These are phyloP conservation scores for Russula emetica DNA, from an alignment of 768 basidiomycete genomes.

Conservation along the genomic window DNA sequence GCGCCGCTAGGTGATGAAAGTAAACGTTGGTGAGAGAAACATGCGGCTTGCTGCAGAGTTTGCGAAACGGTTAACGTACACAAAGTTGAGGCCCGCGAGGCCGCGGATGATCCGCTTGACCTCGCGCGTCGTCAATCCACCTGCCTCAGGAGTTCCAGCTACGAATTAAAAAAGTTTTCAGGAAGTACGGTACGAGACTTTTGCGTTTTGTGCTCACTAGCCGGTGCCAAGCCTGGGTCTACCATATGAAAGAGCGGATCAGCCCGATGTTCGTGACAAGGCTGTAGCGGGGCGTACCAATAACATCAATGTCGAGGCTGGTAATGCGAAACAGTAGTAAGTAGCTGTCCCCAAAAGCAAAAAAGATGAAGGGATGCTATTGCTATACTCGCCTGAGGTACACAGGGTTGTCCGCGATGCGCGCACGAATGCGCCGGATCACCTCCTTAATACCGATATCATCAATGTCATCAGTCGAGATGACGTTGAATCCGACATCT, in stretches of 20 bases:
- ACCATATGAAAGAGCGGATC: not conserved
- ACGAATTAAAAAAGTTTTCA: not conserved
- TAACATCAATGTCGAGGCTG: slow-evolving; percentile 63
- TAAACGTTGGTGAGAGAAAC: not conserved
- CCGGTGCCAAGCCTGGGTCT: slow-evolving; percentile 73
- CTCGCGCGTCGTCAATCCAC: slow-evolving; percentile 82
- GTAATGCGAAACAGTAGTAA: not conserved
- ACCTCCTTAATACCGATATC: slow-evolving; percentile 70
- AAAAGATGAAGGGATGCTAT: too few relatives aligned
- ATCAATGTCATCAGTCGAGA: slow-evolving; percentile 78
- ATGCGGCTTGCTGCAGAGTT: not conserved
- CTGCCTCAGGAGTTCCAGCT: slow-evolving; percentile 83
- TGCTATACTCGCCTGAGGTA: slow-evolving; percentile 53
- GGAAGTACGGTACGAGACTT: not conserved
- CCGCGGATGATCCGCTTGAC: slow-evolving; percentile 78
- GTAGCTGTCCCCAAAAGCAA: not conserved
- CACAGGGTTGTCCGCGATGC: slow-evolving; percentile 39
- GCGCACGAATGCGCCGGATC: not conserved
- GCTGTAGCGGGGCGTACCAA: too few relatives aligned
- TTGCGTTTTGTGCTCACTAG: slow-evolving; percentile 28
- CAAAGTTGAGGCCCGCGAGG: slow-evolving; percentile 71
- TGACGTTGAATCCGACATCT: slow-evolving; percentile 68
- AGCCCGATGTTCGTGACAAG: too few relatives aligned
- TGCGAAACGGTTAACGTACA: slow-evolving; percentile 45
- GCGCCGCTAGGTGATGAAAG: slow-evolving; percentile 45